These are phyloP conservation scores for Parietichytrium sp. DNA, from an alignment of 108 stramenopile genomes.

Conservation along the genomic window DNA sequence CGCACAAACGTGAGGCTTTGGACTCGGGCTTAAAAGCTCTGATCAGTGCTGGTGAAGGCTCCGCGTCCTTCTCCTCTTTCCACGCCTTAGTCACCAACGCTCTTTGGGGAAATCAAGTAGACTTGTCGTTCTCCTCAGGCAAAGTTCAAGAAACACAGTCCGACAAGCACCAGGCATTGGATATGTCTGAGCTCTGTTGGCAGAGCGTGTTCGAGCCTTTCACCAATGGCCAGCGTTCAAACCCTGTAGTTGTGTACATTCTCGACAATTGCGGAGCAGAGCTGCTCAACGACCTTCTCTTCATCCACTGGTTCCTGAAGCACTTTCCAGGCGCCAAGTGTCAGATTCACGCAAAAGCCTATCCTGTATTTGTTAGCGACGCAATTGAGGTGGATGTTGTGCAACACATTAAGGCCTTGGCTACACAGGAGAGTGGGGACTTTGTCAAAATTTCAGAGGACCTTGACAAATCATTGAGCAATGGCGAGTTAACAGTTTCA, in stretches of 20 bases:
- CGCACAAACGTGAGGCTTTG: conserved; percentile 2
- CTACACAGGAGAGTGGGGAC: background rate
- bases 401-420: background rate
- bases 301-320: background rate
- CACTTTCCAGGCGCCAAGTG: background rate
- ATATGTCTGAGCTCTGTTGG: background rate
- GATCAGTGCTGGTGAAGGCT: background rate
- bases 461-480: background rate
- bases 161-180: background rate
- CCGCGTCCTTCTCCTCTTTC: background rate
- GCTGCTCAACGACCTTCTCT: conserved; percentile 2
- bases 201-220: background rate
- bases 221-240: background rate
- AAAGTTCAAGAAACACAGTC: background rate
- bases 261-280: conserved; percentile 25
- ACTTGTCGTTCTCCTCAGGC: conserved; percentile 15
- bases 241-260: background rate
- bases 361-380: conserved; percentile 39
- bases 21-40: background rate
- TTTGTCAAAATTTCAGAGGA: background rate
- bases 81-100: background rate
- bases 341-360: background rate
- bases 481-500: background rate
- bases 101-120: conserved; percentile 36
- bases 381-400: background rate